Evolutionary conservation across 2,329 filamentous ascomycete genomes (phyloP).

Genomic region (Cryphonectria carpinicola): DNA sequence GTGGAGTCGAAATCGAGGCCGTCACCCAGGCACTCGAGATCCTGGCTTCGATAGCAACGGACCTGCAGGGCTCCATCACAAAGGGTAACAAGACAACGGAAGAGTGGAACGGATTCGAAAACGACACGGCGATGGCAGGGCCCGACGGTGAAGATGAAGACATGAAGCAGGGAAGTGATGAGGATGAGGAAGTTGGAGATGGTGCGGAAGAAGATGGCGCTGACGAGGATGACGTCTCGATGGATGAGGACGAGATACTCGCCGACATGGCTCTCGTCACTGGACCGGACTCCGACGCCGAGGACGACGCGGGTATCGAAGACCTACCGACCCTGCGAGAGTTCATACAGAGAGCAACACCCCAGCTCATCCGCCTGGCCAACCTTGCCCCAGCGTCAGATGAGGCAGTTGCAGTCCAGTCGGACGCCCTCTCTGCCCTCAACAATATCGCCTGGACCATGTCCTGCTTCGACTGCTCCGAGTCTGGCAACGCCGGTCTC

Average conservation of each 20-base stretch:
- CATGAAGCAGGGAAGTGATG: slow-evolving; percentile 29
- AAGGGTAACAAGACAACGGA: slow-evolving; percentile 46
- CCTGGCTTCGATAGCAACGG: slow-evolving; percentile 66
- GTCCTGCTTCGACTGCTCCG: slow-evolving; percentile 62
- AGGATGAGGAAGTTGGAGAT: slow-evolving; percentile 37
- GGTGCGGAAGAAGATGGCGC: slow-evolving; percentile 43
- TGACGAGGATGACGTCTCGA: slow-evolving; percentile 50
- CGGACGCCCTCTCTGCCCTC: slow-evolving; percentile 61
- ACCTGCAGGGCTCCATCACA: slow-evolving; percentile 55
- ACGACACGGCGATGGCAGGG: slow-evolving; percentile 42
- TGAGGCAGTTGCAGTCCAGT: slow-evolving; percentile 50
- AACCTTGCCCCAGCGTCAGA: slow-evolving; percentile 46
- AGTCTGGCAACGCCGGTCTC: slow-evolving; percentile 56
- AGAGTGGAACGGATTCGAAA: slow-evolving; percentile 46
- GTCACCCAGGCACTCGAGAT: slow-evolving; percentile 63
- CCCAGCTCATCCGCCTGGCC: slow-evolving; percentile 53
- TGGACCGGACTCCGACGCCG: slow-evolving; percentile 47
- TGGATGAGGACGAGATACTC: slow-evolving; percentile 41
- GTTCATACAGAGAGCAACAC: slow-evolving; percentile 50
- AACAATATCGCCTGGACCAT: slow-evolving; percentile 72
- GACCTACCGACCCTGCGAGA: slow-evolving; percentile 58
- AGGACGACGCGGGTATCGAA: slow-evolving; percentile 49
- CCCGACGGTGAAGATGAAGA: slow-evolving; percentile 36
- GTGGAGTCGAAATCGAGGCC: slow-evolving; percentile 49
- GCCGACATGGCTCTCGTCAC: slow-evolving; percentile 70